A percentile compares a stretch with the other conserved stretches of the same genome.
phyloP scores from a whole-genome alignment of 108 stramenopile species.

The Stephanodiscus triporus region DNA sequence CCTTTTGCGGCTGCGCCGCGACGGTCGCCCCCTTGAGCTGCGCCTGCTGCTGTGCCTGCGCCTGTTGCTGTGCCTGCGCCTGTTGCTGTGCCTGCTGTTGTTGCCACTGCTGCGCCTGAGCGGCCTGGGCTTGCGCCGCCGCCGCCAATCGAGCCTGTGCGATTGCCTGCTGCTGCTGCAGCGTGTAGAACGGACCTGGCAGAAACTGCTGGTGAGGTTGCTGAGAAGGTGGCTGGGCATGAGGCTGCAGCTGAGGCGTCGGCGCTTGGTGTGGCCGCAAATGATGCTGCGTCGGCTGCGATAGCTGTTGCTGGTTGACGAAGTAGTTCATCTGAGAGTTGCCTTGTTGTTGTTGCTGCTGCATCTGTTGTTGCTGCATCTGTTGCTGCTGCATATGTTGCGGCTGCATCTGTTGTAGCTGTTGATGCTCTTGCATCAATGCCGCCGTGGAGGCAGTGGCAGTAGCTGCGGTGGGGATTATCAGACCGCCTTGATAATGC shows the following conservation, averaged over 20 bases:
- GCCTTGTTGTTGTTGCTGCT: neutral
- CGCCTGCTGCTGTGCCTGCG: slow-evolving; percentile 9
- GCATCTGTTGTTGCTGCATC: slow-evolving; percentile 21
- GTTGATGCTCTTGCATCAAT: neutral
- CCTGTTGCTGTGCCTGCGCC: slow-evolving; percentile 1
- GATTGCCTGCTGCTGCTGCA: slow-evolving; percentile 19
- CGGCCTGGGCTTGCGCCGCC: slow-evolving; percentile 11
- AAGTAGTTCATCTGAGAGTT: slow-evolving; percentile 3
- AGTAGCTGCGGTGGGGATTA: neutral
- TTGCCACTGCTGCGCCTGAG: slow-evolving; percentile 20
- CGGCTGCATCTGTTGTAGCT: neutral
- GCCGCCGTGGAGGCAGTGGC: neutral
- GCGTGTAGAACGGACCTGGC: slow-evolving; percentile 11
- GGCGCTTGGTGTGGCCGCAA: slow-evolving; percentile 2
- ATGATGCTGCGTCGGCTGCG: neutral
- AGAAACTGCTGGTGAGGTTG: slow-evolving; percentile 27
- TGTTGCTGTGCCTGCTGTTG: slow-evolving; percentile 23
- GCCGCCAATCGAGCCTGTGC: slow-evolving; percentile 7
- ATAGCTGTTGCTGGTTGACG: slow-evolving; percentile 1
- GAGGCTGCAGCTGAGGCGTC: slow-evolving; percentile 7
- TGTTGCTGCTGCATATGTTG: neutral
- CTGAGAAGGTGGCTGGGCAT: slow-evolving; percentile 10
- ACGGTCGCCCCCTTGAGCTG: neutral
- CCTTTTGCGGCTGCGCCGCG: neutral
- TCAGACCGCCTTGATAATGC: neutral